Evolutionary conservation across 768 basidiomycete genomes (phyloP).

Genomic region (Mycena metata): DNA sequence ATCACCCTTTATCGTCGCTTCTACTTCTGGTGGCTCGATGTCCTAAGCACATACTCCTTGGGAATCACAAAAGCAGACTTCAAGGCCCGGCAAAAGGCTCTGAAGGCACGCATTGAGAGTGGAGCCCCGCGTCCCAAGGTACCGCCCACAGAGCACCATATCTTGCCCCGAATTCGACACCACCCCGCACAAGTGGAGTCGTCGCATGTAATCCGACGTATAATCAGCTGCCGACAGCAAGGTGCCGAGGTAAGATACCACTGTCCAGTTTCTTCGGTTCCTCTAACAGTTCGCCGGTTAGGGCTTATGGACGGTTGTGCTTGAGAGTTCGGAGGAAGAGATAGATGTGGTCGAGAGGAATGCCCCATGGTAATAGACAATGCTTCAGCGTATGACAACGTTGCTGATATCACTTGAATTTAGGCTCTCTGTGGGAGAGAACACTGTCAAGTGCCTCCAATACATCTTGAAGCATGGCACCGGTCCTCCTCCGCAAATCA

Average conservation of each 20-base stretch:
- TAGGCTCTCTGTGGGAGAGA: not conserved
- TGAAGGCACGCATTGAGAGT: not conserved
- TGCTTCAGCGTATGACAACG: not conserved
- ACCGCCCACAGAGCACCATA: slow-evolving; percentile 1
- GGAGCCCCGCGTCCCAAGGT: not conserved
- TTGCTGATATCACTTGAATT: not conserved
- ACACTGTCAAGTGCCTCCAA: not conserved
- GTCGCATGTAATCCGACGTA: not conserved
- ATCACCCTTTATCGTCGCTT: slow-evolving; percentile 2
- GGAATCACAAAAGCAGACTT: slow-evolving; percentile 11
- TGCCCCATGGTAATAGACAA: not conserved
- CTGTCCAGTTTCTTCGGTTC: not conserved
- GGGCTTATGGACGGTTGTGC: slow-evolving; percentile 9
- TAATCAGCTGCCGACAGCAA: not conserved
- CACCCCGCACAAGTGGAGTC: not conserved
- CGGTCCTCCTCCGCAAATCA: not conserved
- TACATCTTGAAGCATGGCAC: slow-evolving; percentile 1
- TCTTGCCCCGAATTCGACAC: not conserved
- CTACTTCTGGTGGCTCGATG: not conserved
- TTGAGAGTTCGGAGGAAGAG: not conserved
- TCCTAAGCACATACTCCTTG: not conserved
- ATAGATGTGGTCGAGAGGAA: not conserved
- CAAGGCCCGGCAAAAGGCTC: not conserved
- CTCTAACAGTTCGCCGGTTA: not conserved
- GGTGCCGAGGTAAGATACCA: not conserved